Evolutionary conservation across 345 rosid species (phyloP).

Genomic region (Carallia brachiata): DNA sequence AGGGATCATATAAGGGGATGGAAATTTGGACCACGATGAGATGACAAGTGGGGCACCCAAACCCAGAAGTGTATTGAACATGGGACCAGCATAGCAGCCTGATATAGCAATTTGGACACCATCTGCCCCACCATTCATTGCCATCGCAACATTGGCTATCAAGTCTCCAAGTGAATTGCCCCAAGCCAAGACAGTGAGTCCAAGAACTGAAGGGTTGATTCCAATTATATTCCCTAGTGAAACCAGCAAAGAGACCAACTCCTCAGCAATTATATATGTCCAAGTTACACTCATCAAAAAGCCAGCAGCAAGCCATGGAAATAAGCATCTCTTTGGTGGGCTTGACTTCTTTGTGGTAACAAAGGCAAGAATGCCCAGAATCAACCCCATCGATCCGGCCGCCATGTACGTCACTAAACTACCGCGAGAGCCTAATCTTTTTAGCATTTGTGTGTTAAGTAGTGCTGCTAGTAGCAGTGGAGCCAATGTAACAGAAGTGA

Average conservation of each 20-base stretch:
- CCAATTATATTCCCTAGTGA: slow-evolving; percentile 64
- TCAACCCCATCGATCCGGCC: slow-evolving; percentile 53
- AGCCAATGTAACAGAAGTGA: slow-evolving; percentile 59
- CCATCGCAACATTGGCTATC: slow-evolving; percentile 76
- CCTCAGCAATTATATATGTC: slow-evolving; percentile 85
- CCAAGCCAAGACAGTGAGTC: slow-evolving; percentile 91
- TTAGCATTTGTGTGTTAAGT: slow-evolving; percentile 39
- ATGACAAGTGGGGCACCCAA: slow-evolving; percentile 66
- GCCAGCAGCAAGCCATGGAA: slow-evolving; percentile 79
- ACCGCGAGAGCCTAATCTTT: slow-evolving; percentile 29
- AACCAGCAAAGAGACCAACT: slow-evolving; percentile 67
- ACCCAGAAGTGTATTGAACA: slow-evolving; percentile 80
- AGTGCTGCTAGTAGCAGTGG: slow-evolving; percentile 67
- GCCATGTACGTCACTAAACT: slow-evolving; percentile 42
- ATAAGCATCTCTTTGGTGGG: slow-evolving; percentile 64
- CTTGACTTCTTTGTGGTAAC: slow-evolving; percentile 46
- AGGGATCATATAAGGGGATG: slow-evolving; percentile 54
- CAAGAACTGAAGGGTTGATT: slow-evolving; percentile 75
- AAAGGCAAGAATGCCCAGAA: slow-evolving; percentile 58
- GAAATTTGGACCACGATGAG: slow-evolving; percentile 60
- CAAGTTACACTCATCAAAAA: slow-evolving; percentile 84
- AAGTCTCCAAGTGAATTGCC: slow-evolving; percentile 94
- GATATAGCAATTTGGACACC: slow-evolving; percentile 87
- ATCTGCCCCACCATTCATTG: slow-evolving; percentile 64
- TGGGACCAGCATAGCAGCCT: slow-evolving; percentile 91